A percentile compares a stretch with the other conserved stretches of the same genome.
Evolutionary conservation across 2,329 filamentous ascomycete species (phyloP).

Genomic region (Bretziella fagacearum): DNA sequence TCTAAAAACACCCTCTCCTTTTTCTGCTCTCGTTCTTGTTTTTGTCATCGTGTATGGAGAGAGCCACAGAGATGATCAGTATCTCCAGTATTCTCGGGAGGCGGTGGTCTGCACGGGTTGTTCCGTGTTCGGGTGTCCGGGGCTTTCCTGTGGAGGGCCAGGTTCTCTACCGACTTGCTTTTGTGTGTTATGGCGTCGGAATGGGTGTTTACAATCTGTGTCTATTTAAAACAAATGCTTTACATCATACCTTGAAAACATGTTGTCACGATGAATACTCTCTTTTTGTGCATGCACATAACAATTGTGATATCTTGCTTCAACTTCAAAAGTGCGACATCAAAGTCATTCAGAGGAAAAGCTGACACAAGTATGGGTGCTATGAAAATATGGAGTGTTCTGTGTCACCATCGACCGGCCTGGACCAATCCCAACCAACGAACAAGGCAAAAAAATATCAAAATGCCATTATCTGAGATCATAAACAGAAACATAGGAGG

Average conservation of each 20-base stretch:
- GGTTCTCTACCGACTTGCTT: conserved; percentile 6
- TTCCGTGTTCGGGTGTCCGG: conserved; percentile 4
- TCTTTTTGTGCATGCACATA: not conserved
- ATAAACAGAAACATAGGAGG: not conserved
- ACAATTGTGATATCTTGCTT: no score
- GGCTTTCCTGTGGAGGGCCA: not conserved
- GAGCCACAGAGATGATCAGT: conserved; percentile 3
- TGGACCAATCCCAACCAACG: no score
- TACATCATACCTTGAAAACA: no score
- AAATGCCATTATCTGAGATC: not conserved
- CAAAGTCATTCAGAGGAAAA: no score
- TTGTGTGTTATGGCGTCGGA: conserved; percentile 1
- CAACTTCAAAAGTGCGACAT: no score
- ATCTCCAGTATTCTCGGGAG: conserved; percentile 1
- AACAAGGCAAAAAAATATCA: no score
- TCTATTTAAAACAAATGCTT: conserved; percentile 7
- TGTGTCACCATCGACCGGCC: no score
- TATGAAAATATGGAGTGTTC: no score
- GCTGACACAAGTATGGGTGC: no score
- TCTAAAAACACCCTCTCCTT: not conserved
- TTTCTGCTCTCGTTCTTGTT: not conserved
- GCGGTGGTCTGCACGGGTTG: conserved; percentile 1
- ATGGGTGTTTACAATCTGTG: conserved; percentile 2
- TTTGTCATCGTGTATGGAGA: not conserved
- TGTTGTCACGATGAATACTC: no score